A percentile compares a stretch with the other conserved stretches of the same genome.
Conservation (phyloP, 2,329 filamentous ascomycete species). For the Daldinia sp. region DNA sequence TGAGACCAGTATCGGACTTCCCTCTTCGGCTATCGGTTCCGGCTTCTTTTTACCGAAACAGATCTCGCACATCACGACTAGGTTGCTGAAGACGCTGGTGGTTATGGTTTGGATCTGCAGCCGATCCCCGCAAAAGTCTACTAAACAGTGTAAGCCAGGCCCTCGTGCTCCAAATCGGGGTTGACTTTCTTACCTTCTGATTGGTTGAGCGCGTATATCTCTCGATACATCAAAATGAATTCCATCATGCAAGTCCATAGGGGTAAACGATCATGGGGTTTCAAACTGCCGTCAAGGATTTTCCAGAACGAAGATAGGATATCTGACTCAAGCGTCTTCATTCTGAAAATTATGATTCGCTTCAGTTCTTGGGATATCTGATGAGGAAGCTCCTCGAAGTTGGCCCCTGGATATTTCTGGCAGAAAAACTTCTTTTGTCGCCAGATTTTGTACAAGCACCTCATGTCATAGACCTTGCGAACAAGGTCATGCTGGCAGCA, state of each 20-base stretch:
- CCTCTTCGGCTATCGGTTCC: slow-evolving; percentile 28
- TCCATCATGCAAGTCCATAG: slow-evolving; percentile 61
- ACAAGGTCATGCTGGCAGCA: slow-evolving; percentile 52
- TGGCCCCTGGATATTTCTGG: slow-evolving; percentile 26
- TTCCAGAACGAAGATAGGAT: slow-evolving; percentile 38
- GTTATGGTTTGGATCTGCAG: slow-evolving; percentile 27
- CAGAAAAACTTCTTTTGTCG: slow-evolving; percentile 54
- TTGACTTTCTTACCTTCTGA: slow-evolving; percentile 35
- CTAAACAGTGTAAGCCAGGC: slow-evolving; percentile 28
- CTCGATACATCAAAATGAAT: slow-evolving; percentile 58
- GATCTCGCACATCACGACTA: slow-evolving; percentile 45
- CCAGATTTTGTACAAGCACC: slow-evolving; percentile 61
- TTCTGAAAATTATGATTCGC: slow-evolving; percentile 38
- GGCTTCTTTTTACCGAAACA: slow-evolving; percentile 44
- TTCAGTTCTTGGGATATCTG: slow-evolving; percentile 42
- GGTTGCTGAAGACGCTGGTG: slow-evolving; percentile 40
- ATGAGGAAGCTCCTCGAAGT: slow-evolving; percentile 49
- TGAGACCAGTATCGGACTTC: slow-evolving; percentile 14
- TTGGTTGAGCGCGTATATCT: slow-evolving; percentile 46
- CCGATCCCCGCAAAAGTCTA: slow-evolving; percentile 24
- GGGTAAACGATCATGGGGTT: slow-evolving; percentile 52
- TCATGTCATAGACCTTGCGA: slow-evolving; percentile 55
- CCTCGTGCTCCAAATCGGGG: not conserved
- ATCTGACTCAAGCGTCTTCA: slow-evolving; percentile 42
- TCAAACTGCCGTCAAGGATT: slow-evolving; percentile 19